A percentile compares a stretch with the other conserved stretches of the same genome.
Evolutionary conservation across 768 basidiomycete species (phyloP).

Genomic region (Tricholoma hemisulphureum): DNA sequence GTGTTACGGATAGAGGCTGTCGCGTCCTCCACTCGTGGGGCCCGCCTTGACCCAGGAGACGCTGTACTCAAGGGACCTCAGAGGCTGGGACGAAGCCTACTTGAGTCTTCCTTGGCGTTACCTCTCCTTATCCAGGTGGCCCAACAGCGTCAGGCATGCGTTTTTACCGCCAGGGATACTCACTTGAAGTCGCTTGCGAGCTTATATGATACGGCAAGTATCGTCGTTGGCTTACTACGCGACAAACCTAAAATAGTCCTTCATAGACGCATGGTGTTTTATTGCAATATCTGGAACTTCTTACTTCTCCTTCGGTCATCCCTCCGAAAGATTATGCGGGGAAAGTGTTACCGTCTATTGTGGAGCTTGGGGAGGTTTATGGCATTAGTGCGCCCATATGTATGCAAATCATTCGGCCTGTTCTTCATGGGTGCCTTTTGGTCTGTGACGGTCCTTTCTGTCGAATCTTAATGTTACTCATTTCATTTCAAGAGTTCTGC

Average conservation of each 20-base stretch:
- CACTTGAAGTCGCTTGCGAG: conserved; percentile 85
- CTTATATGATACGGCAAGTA: conserved; percentile 83
- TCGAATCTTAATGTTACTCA: neutral
- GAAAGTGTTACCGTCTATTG: conserved; percentile 70
- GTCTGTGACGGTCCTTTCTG: conserved; percentile 36
- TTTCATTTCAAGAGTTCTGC: conserved; percentile 49
- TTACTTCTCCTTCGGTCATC: conserved; percentile 71
- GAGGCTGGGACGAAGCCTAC: conserved; percentile 60
- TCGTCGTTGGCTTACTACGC: neutral
- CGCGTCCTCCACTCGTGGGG: conserved; percentile 75
- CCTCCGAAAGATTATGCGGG: conserved; percentile 69
- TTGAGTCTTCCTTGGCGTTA: conserved; percentile 74
- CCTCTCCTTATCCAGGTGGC: conserved; percentile 91
- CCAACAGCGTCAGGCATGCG: conserved; percentile 84
- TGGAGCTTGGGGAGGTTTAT: conserved; percentile 70
- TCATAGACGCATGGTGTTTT: conserved; percentile 85
- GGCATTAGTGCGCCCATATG: conserved; percentile 84
- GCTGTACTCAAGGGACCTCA: conserved; percentile 62
- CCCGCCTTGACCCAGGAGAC: conserved; percentile 66
- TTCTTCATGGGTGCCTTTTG: conserved; percentile 60
- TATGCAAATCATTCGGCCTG: conserved; percentile 92
- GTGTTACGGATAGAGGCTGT: conserved; percentile 84
- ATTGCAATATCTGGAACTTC: conserved; percentile 87
- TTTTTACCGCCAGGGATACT: conserved; percentile 69
- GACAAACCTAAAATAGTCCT: conserved; percentile 14